Evolutionary conservation across 768 basidiomycete species (phyloP).

Genomic region (Roridomyces roridus): DNA sequence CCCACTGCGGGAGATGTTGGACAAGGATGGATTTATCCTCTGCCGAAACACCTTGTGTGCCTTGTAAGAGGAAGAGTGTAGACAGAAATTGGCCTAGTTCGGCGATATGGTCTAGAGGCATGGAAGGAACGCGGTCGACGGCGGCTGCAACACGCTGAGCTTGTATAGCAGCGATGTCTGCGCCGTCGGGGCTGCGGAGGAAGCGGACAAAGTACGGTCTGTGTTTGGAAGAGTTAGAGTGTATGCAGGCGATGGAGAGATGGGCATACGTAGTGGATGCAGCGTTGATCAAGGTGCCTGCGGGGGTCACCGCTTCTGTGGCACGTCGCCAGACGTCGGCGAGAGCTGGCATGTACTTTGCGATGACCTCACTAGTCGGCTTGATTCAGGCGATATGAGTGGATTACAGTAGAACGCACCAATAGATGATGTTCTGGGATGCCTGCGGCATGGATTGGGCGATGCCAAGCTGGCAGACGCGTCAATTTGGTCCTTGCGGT

Average conservation of each 20-base stretch:
- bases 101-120: conserved; percentile 33
- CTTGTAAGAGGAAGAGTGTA: conserved; percentile 46
- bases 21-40: conserved; percentile 39
- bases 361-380: conserved; percentile 38
- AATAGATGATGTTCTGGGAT: conserved; percentile 15
- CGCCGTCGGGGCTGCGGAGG: conserved; percentile 34
- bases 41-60: conserved; percentile 34
- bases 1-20: conserved; percentile 40
- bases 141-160: conserved; percentile 40
- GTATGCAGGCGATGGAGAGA: not conserved
- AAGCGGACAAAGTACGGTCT: conserved; percentile 52
- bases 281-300: conserved; percentile 39
- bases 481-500: too few relatives aligned
- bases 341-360: conserved; percentile 43
- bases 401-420: not conserved
- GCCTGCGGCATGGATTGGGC: conserved; percentile 3
- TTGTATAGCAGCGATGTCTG: conserved; percentile 42
- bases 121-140: conserved; percentile 21
- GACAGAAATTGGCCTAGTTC: conserved; percentile 48
- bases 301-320: conserved; percentile 29
- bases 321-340: conserved; percentile 35
- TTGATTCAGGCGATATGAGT: not conserved
- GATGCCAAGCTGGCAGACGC: conserved; percentile 9
- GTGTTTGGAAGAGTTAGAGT: not conserved
- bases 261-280: conserved; percentile 40